phyloP scores from a whole-genome alignment of 768 basidiomycete genomes.

The Fomitopsis serialis region DNA sequence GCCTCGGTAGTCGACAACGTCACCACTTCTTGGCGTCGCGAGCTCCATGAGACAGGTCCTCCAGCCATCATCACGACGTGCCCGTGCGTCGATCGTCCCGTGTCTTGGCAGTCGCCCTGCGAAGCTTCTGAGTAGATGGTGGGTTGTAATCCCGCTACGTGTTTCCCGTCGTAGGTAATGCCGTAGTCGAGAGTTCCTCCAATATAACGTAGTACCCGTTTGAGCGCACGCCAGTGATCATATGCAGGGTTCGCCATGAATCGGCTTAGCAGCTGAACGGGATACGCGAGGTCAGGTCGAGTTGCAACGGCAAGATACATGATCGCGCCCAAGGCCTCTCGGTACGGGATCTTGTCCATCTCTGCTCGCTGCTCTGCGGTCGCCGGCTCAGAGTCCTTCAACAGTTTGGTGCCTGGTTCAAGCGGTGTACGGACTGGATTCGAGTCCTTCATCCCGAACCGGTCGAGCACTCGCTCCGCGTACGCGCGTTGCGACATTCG shows the following conservation, averaged over 20 bases:
- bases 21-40: slow-evolving; percentile 27
- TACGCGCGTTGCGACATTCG: not conserved
- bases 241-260: slow-evolving; percentile 23
- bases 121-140: slow-evolving; percentile 20
- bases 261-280: slow-evolving; percentile 6
- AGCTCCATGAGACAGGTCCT: slow-evolving; percentile 33
- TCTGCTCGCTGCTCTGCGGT: not conserved
- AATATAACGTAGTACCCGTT: slow-evolving; percentile 26
- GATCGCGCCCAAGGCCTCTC: slow-evolving; percentile 10
- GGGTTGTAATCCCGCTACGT: not conserved
- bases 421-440: slow-evolving; percentile 28
- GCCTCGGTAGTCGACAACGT: too few species aligned
- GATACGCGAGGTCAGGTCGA: slow-evolving; percentile 6
- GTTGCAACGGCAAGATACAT: too few species aligned
- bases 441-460: too few species aligned
- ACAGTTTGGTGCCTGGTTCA: slow-evolving; percentile 2
- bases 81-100: slow-evolving; percentile 28
- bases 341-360: slow-evolving; percentile 6
- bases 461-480: too few species aligned
- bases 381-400: slow-evolving; percentile 12
- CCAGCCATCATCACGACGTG: slow-evolving; percentile 27
- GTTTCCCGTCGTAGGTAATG: slow-evolving; percentile 10
- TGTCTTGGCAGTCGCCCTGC: slow-evolving; percentile 11
- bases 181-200: slow-evolving; percentile 23
- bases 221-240: slow-evolving; percentile 28